phyloP scores from a whole-genome alignment of 1,284 basidiomycete species.

The Cutaneotrichosporon arboriforme region DNA sequence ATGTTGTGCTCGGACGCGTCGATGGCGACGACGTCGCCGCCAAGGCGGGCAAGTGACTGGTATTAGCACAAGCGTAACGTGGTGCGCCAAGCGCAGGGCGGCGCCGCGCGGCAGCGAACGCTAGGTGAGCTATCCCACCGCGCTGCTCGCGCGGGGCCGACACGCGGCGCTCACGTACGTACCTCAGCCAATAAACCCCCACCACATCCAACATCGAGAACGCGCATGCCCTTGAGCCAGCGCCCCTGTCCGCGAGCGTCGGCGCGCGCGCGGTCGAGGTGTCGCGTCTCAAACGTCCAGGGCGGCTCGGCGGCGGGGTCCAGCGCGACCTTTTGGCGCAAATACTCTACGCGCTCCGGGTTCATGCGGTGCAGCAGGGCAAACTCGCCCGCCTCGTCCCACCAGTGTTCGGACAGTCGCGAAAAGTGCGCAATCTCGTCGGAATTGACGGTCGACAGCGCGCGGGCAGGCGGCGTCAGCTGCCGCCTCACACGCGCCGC shows the following conservation, averaged over 20 bases:
- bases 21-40: constrained; percentile 77
- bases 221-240: constrained; percentile 61
- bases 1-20: constrained; percentile 89
- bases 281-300: constrained; percentile 40
- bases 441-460: constrained; percentile 57
- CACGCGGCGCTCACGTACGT: constrained; percentile 17
- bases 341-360: constrained; percentile 76
- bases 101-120: neutral
- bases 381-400: constrained; percentile 93
- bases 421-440: constrained; percentile 91
- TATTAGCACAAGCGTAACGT: neutral
- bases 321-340: constrained; percentile 67
- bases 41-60: constrained; percentile 79
- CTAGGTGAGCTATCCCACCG: too few species aligned
- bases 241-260: constrained; percentile 28
- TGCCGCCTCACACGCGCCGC: too few species aligned
- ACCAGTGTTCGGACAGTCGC: constrained; percentile 86
- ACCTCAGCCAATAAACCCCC: constrained; percentile 92
- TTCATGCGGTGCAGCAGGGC: constrained; percentile 92
- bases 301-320: constrained; percentile 57
- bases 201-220: constrained; percentile 86
- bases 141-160: too few species aligned
- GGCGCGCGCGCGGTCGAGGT: constrained; percentile 42
- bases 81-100: neutral
- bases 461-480: too few species aligned